Conservation (phyloP, 805 yeast species). For the Lipomyces mesembrius region DNA sequence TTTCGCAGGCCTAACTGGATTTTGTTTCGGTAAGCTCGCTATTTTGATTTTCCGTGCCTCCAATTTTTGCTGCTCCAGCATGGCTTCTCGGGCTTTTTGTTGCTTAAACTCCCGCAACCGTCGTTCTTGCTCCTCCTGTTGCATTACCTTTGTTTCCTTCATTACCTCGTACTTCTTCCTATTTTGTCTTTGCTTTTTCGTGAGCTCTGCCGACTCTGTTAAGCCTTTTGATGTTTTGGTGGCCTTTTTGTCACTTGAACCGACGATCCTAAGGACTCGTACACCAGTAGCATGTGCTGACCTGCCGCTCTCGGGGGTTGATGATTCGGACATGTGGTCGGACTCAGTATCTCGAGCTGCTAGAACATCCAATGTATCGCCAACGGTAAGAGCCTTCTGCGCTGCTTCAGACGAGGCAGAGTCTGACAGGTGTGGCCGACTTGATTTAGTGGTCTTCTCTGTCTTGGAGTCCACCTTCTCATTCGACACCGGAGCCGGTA, state of each 20-base stretch:
- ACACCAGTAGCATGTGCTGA: background rate
- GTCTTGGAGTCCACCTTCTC: too few relatives aligned
- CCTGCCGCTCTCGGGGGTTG: background rate
- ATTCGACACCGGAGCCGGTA: too few relatives aligned
- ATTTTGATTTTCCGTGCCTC: slow-evolving; percentile 6
- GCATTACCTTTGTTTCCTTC: slow-evolving; percentile 15
- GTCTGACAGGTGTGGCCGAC: background rate
- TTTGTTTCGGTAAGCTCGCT: background rate
- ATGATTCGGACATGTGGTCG: background rate
- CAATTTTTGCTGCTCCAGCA: slow-evolving; percentile 7
- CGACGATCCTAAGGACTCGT: slow-evolving; percentile 21
- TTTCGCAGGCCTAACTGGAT: background rate
- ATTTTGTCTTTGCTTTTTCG: slow-evolving; percentile 31
- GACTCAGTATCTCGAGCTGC: background rate
- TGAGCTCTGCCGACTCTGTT: slow-evolving; percentile 10
- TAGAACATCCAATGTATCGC: background rate
- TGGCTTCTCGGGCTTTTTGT: slow-evolving; percentile 10
- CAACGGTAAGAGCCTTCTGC: background rate
- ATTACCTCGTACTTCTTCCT: slow-evolving; percentile 16
- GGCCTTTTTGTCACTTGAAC: background rate
- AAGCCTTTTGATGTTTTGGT: background rate
- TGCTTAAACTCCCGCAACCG: slow-evolving; percentile 18
- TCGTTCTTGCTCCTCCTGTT: slow-evolving; percentile 20
- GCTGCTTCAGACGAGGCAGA: background rate
- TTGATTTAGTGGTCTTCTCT: background rate